A percentile compares a stretch with the other conserved stretches of the same genome.
Evolutionary conservation across 805 yeast species (phyloP).

Genomic region (Schwanniomyces sp.): DNA sequence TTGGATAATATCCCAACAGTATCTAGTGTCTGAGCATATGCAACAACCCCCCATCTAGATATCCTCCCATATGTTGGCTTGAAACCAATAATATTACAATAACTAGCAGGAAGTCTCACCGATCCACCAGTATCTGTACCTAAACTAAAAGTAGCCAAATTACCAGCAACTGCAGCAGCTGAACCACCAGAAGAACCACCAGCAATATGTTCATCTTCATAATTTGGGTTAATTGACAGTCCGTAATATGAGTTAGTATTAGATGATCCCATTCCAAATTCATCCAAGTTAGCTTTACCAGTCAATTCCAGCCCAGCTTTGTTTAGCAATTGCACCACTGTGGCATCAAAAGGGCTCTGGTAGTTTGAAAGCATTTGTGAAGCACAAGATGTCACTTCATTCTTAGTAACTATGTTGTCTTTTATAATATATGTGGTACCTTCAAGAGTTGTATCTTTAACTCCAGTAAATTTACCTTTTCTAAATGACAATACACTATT

Average conservation of each 20-base stretch:
- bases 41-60: constrained; percentile 87
- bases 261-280: constrained; percentile 95
- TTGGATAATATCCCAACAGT: constrained; percentile 84
- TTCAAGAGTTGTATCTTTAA: not conserved
- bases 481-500: constrained; percentile 11
- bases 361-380: constrained; percentile 63
- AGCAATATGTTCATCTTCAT: constrained; percentile 33
- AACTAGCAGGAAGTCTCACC: constrained; percentile 87
- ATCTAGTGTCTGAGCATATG: constrained; percentile 93
- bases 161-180: constrained; percentile 86
- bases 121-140: constrained; percentile 99
- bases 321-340: constrained; percentile 59
- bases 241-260: constrained; percentile 59
- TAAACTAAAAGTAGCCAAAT: constrained; percentile 66
- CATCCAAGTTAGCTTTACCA: constrained; percentile 93
- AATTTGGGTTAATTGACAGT: constrained; percentile 53
- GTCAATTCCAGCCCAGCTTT: constrained; percentile 51
- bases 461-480: not conserved
- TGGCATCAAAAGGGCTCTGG: constrained; percentile 78
- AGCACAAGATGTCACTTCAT: constrained; percentile 75
- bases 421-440: constrained; percentile 39
- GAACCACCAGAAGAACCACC: constrained; percentile 98
- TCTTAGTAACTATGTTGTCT: constrained; percentile 72
- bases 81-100: constrained; percentile 80
- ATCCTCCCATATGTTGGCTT: constrained; percentile 93